Evolutionary conservation across 805 yeast genomes (phyloP).

Genomic region (Saccharomycopsis fermentans): DNA sequence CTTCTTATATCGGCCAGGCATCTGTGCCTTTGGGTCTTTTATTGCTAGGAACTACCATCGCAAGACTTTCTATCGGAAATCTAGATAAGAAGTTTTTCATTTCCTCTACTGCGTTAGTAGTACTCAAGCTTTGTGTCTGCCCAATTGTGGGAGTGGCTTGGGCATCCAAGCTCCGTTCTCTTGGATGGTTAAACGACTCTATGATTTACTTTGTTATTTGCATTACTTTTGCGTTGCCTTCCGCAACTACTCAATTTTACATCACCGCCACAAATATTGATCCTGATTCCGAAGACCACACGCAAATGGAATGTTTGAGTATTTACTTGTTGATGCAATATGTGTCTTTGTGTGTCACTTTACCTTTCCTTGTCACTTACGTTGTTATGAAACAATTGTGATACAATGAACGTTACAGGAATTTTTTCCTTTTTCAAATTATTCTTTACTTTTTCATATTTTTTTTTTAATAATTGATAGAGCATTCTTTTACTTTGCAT

Average conservation of each 20-base stretch:
- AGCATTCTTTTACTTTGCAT: no score
- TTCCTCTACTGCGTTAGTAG: constrained; percentile 47
- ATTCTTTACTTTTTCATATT: background rate
- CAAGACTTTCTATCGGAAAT: constrained; percentile 55
- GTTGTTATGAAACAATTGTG: constrained; percentile 29
- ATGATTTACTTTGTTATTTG: constrained; percentile 66
- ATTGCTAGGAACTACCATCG: constrained; percentile 78
- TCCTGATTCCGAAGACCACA: constrained; percentile 31
- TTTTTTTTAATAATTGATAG: background rate
- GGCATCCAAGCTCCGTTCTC: constrained; percentile 47
- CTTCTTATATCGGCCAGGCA: constrained; percentile 74
- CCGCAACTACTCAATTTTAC: constrained; percentile 81
- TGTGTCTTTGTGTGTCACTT: constrained; percentile 46
- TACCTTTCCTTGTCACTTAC: constrained; percentile 68
- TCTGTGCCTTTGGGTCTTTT: constrained; percentile 81
- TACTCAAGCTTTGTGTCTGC: constrained; percentile 50
- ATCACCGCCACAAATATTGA: constrained; percentile 84
- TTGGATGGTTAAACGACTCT: constrained; percentile 52
- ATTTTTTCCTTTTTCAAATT: background rate
- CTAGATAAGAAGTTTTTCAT: constrained; percentile 38
- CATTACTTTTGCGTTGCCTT: constrained; percentile 70
- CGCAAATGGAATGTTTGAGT: constrained; percentile 77
- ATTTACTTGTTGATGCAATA: constrained; percentile 61
- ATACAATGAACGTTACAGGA: background rate
- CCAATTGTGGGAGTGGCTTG: constrained; percentile 74